Conservation (phyloP, 306 rosid species). For the Betula pendula region DNA sequence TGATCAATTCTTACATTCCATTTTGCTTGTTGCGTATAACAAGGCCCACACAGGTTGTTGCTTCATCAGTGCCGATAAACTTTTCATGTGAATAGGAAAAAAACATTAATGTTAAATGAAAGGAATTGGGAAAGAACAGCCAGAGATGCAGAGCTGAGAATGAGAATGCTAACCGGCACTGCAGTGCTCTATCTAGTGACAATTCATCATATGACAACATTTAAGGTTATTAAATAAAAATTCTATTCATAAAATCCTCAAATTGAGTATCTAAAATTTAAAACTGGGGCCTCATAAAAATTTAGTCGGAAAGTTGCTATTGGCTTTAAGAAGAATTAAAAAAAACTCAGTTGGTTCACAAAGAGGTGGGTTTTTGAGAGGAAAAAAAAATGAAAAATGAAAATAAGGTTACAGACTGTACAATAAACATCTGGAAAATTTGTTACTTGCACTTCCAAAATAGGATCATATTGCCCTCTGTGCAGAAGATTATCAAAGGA, state of each 20-base stretch:
- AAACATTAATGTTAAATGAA: slow-evolving; percentile 1
- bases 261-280: background rate
- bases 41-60: slow-evolving; percentile 87
- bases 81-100: slow-evolving; percentile 26
- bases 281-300: background rate
- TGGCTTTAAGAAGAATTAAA: background rate
- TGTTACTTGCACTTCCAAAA: slow-evolving; percentile 21
- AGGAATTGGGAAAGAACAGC: background rate
- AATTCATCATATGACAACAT: slow-evolving; percentile 1
- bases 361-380: background rate
- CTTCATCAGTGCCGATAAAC: slow-evolving; percentile 97
- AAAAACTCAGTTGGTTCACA: background rate
- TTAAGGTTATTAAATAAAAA: slow-evolving; percentile 11
- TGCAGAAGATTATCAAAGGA: slow-evolving; percentile 10
- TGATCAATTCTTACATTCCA: slow-evolving; percentile 62
- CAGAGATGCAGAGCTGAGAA: slow-evolving; percentile 3
- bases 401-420: background rate
- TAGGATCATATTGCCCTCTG: slow-evolving; percentile 1
- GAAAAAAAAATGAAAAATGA: background rate
- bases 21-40: slow-evolving; percentile 62
- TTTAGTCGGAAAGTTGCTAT: background rate
- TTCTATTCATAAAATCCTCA: slow-evolving; percentile 3
- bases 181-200: background rate
- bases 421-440: slow-evolving; percentile 17
- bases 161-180: slow-evolving; percentile 1